phyloP scores from a whole-genome alignment of 192 early-diverging fungal species.

The Phycomyces nitens region DNA sequence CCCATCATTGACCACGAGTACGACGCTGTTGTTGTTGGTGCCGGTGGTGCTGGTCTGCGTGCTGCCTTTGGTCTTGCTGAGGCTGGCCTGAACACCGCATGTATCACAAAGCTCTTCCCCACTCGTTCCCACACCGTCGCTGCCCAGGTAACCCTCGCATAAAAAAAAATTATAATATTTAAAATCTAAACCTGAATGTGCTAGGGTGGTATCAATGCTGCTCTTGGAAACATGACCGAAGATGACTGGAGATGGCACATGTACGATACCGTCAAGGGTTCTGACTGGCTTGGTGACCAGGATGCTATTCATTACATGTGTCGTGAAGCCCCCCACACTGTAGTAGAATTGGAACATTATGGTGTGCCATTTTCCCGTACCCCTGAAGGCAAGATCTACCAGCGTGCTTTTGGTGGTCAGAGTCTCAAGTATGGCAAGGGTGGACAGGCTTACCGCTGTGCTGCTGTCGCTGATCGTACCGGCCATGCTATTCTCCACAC shows the following conservation, averaged over 20 bases:
- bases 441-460: conserved; percentile 97
- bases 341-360: conserved; percentile 97
- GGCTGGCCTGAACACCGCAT: conserved; percentile 94
- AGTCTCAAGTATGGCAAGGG: conserved; percentile 94
- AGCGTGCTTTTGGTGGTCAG: conserved; percentile 98
- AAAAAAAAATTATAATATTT: conserved; percentile 2
- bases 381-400: conserved; percentile 96
- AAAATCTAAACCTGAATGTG: background rate
- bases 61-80: conserved; percentile 96
- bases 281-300: conserved; percentile 99
- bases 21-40: conserved; percentile 97
- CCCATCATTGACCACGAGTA: conserved; percentile 97
- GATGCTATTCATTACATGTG: conserved; percentile 99
- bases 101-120: conserved; percentile 98
- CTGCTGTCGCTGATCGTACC: conserved; percentile 97
- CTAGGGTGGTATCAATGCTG: conserved; percentile 98
- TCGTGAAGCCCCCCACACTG: conserved; percentile 92
- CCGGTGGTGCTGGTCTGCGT: conserved; percentile 97
- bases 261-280: conserved; percentile 99
- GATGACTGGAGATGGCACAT: conserved; percentile 99
- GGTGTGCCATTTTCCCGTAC: conserved; percentile 98
- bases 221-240: conserved; percentile 98
- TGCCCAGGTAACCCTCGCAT: conserved; percentile 64
- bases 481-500: conserved; percentile 98
- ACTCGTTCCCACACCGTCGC: conserved; percentile 98